Base-by-base conservation (phyloP, 2,329 filamentous ascomycete genomes). In the Beauveria caledonica region DNA sequence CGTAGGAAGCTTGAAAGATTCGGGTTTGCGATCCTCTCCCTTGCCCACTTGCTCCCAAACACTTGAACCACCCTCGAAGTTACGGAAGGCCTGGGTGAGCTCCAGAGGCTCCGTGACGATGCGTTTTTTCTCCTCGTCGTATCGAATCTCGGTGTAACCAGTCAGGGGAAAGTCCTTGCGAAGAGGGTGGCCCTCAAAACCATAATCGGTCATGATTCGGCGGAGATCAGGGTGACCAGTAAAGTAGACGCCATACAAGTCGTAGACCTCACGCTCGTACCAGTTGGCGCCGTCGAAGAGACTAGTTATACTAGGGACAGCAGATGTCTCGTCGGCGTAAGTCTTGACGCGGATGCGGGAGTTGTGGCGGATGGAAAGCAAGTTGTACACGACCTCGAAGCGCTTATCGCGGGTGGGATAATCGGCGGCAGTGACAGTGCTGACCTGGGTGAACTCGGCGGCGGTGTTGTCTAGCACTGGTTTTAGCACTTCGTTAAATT, bases 121-220 rank as follows among this genome's bases (percentile, higher is more conserved):
- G 64, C 94, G 86, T 86, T 99, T 99, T 89, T 97, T 99, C 83
- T 99, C 95, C 78, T 99, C 94, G 68, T 99, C 94, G 72, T 95
- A 99, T 71, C 94, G 85, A 67, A 99, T 88, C 80, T 99, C 95
- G 39, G 94, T 99, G 80, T 99, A 99, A 52, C 94, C 94, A 2
- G 94, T 97, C 73, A 99, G 78, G 23, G 94, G 94, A 80, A 99
- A 99, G 73, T 99, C 94, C 80, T 99, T 99, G 72, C 95, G 86
- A 72, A 99, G 79, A 46, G 94, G 94, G 78, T 99, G 94, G 58
- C 94, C 94, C 74, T 99, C 95, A 71, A 99, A 99, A 58, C 94
- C 94, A 75, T 99, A 99, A 75, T 99, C 94, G 66, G 94, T 99
- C 93, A 99, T 95, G 78, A 99, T 97, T 68, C 94, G 86, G 74